Percentiles rank a stretch among this genome's conserved stretches.
phyloP scores from a whole-genome alignment of 1,284 basidiomycete genomes.

The Cutaneotrichosporon cyanovorans region DNA sequence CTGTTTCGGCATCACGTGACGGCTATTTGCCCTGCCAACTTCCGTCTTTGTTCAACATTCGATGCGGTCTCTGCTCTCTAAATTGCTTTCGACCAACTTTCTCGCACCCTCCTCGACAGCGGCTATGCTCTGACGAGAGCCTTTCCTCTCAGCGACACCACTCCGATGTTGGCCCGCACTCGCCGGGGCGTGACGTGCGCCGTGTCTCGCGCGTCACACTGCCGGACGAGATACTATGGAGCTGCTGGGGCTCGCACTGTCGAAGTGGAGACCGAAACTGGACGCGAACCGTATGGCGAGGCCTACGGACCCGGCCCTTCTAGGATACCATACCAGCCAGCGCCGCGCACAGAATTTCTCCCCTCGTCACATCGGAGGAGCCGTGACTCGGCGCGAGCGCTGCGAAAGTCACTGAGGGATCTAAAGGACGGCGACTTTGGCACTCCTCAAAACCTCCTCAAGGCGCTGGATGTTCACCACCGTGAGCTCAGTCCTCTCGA shows the following conservation, averaged over 20 bases:
- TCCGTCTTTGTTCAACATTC: background rate
- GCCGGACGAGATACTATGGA: background rate
- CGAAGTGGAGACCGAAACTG: background rate
- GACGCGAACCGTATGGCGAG: conserved; percentile 22
- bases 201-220: background rate
- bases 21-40: too few species aligned
- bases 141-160: background rate
- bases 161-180: conserved; percentile 3
- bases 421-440: background rate
- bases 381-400: background rate
- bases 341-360: background rate
- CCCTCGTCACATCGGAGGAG: background rate
- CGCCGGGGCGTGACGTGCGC: conserved; percentile 7
- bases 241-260: background rate
- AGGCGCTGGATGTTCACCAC: background rate
- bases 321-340: conserved; percentile 26
- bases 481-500: conserved; percentile 20
- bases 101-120: background rate
- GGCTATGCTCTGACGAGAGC: conserved; percentile 4
- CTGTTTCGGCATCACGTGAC: too few species aligned
- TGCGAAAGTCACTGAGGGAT: background rate
- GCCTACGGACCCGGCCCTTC: conserved; percentile 37
- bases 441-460: background rate
- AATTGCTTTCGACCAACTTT: background rate
- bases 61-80: conserved; percentile 1